Evolutionary conservation across 2,329 filamentous ascomycete species (phyloP).

Genomic region (Fusarium sp.): DNA sequence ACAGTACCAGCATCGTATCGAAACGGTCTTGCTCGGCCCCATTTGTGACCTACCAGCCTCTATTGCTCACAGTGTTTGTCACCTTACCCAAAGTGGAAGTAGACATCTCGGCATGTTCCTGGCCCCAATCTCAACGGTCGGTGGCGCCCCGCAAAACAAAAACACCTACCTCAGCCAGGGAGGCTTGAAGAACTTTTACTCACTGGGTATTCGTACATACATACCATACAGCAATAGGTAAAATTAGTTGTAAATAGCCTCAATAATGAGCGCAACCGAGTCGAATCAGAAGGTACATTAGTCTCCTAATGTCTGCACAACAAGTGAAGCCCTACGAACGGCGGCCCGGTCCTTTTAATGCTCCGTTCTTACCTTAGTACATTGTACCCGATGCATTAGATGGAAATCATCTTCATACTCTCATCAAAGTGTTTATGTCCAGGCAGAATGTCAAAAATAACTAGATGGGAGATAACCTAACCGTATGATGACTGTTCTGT

Average conservation of each 20-base stretch:
- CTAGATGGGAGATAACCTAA: background rate
- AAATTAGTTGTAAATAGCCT: slow-evolving; percentile 28
- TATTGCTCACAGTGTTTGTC: slow-evolving; percentile 30
- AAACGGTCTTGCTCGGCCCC: background rate
- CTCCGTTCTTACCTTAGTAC: slow-evolving; percentile 5
- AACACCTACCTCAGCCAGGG: background rate
- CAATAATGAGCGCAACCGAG: slow-evolving; percentile 10
- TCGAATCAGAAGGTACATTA: slow-evolving; percentile 2
- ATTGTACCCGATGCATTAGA: background rate
- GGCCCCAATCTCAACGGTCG: slow-evolving; percentile 18
- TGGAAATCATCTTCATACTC: background rate
- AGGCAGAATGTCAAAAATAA: background rate
- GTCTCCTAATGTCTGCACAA: background rate
- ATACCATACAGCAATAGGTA: background rate
- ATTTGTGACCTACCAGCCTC: slow-evolving; percentile 1
- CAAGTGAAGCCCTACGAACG: slow-evolving; percentile 25
- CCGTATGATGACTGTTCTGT: background rate
- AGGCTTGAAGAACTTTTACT: background rate
- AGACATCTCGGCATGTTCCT: slow-evolving; percentile 32
- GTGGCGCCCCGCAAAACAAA: slow-evolving; percentile 32
- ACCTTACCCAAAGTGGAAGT: slow-evolving; percentile 22
- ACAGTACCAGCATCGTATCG: slow-evolving; percentile 22
- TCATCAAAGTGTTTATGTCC: background rate
- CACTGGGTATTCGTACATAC: background rate
- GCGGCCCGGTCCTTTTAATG: slow-evolving; percentile 34